These are phyloP conservation scores for Sarcodon sp. DNA, from an alignment of 768 basidiomycete species.

Conservation along the genomic window DNA sequence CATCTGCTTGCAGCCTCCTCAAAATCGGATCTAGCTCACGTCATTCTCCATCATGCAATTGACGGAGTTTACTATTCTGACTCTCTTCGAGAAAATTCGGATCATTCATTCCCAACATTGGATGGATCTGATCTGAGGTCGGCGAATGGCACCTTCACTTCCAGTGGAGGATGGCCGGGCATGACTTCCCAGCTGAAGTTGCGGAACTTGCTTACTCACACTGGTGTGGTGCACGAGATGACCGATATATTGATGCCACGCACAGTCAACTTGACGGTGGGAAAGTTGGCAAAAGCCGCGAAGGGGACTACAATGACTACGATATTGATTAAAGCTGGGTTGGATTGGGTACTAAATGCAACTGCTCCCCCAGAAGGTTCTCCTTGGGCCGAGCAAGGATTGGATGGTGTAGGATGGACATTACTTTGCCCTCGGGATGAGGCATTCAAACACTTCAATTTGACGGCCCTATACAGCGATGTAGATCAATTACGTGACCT, in stretches of 20 bases:
- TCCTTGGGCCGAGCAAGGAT: slow-evolving; percentile 39
- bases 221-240: slow-evolving; percentile 86
- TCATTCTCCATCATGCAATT: slow-evolving; percentile 83
- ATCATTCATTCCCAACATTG: slow-evolving; percentile 65
- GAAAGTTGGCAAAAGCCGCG: slow-evolving; percentile 84
- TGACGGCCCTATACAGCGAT: slow-evolving; percentile 60
- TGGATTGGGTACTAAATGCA: slow-evolving; percentile 88
- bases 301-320: slow-evolving; percentile 84
- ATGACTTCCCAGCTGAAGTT: slow-evolving; percentile 48
- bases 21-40: slow-evolving; percentile 67
- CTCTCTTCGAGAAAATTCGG: slow-evolving; percentile 46
- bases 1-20: slow-evolving; percentile 75
- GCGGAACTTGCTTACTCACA: slow-evolving; percentile 67
- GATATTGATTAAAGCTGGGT: slow-evolving; percentile 70
- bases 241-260: slow-evolving; percentile 80
- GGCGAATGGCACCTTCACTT: slow-evolving; percentile 37
- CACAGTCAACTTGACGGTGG: slow-evolving; percentile 72
- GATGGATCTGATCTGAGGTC: slow-evolving; percentile 78
- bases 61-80: slow-evolving; percentile 62
- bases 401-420: slow-evolving; percentile 62
- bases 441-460: slow-evolving; percentile 79
- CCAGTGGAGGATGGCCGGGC: slow-evolving; percentile 72
- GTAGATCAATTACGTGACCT: slow-evolving; percentile 37
- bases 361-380: slow-evolving; percentile 63
- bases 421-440: slow-evolving; percentile 86